Evolutionary conservation across 306 rosid species (phyloP), one percentile per base, ranked within the genome.

Genomic region (Vigna unguiculata): DNA sequence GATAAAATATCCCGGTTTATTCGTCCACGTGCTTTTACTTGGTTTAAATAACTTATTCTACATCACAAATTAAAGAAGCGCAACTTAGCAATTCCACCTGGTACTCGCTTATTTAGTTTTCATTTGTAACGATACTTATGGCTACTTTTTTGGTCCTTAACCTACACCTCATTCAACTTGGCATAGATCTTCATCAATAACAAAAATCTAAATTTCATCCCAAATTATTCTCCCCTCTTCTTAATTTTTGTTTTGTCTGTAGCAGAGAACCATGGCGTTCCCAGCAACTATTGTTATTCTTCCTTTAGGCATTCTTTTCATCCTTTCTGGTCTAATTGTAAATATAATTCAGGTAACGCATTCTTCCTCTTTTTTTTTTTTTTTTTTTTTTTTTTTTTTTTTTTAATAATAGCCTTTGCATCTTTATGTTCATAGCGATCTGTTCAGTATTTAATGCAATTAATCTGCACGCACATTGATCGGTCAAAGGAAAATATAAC

Each of bases 271-370:
- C 71, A 94, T 91, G 98, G 89, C 87, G 40, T 82, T 91, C 80
- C 97, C 91, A 36, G 91, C 98, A 48, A 87, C 86, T 24, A 47
- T 90, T 17, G 83, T 86, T 43, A 78, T 94, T 58, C 81, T 90
- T 80, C 98, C 98, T 13, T 1, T 87, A 3, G 98, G 96, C 69
- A 59, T 83, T 41, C 79, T 94, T 55, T 89, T 94, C 91, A 75
- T 91, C 70, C 81, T 90, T 70, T 94, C 98, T 0, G 98, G 98
- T 78, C 81, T 90, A 79, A 69, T 87, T 77, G 86, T 94, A 66
- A 94, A 90, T 85, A 32, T 84, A 52, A 70, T 84, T 75, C 98
- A 94, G 97, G 97, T 88, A 21, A 43, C 9, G 7, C 60, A 19
- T 38, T 62, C 14, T 20, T 78, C 10, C 32, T 30, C 41, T 4